These are phyloP conservation scores for Pelargonium cotyledonis DNA, from an alignment of 441 rosid species.

Conservation along the genomic window DNA sequence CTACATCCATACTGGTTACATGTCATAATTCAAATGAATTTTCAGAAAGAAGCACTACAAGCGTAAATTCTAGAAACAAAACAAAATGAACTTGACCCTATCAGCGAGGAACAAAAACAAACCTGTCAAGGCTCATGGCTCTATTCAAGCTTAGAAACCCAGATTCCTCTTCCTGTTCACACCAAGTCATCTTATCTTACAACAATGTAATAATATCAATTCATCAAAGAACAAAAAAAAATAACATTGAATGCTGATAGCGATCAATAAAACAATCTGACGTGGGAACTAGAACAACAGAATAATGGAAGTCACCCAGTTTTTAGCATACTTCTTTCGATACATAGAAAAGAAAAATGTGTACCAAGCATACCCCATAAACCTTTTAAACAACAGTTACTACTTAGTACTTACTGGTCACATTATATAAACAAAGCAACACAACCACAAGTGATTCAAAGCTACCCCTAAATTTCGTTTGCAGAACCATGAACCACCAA, in stretches of 20 bases:
- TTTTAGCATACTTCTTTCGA: background rate
- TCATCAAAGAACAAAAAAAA: too few relatives aligned
- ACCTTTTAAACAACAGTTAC: background rate
- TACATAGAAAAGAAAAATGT: background rate
- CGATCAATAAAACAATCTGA: background rate
- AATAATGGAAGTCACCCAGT: background rate
- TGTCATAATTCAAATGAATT: constrained; percentile 10
- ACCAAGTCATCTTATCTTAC: too few relatives aligned
- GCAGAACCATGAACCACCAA: too few relatives aligned
- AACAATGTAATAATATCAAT: too few relatives aligned
- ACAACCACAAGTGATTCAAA: background rate
- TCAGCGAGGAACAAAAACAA: constrained; percentile 12
- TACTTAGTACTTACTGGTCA: background rate
- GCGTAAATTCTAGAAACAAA: background rate
- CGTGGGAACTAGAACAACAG: background rate
- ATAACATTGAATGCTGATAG: background rate
- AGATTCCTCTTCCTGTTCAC: constrained; percentile 56
- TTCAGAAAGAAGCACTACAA: background rate
- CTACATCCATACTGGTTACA: constrained; percentile 56
- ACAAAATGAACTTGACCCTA: constrained; percentile 7
- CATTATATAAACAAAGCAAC: background rate
- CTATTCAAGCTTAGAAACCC: constrained; percentile 77
- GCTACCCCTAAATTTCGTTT: too few relatives aligned
- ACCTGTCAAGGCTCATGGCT: constrained; percentile 87
- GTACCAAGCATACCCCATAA: background rate